Evolutionary conservation across 345 rosid species (phyloP).

Genomic region (Lepidium africanum): DNA sequence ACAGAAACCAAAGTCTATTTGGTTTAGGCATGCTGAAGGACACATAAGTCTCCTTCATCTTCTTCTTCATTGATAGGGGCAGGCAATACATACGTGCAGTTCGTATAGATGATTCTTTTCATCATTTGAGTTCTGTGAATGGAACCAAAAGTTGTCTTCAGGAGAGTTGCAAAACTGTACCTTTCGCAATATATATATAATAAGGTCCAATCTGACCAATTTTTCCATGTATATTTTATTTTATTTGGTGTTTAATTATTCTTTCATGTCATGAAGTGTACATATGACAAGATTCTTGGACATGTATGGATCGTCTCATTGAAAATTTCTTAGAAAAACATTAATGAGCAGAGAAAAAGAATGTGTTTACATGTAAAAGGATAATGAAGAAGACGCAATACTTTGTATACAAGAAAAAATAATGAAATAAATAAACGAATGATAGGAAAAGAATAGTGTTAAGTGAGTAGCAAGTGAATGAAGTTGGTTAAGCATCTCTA

Average conservation of each 20-base stretch:
- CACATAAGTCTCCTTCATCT: not conserved
- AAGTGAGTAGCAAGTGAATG: not conserved
- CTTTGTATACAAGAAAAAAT: too few species aligned
- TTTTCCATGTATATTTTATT: not conserved
- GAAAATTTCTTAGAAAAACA: too few species aligned
- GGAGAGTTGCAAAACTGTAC: slow-evolving; percentile 9
- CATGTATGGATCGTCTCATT: not conserved
- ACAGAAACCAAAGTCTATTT: not conserved
- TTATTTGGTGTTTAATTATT: not conserved
- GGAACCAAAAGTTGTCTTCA: slow-evolving; percentile 12
- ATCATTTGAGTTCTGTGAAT: slow-evolving; percentile 13
- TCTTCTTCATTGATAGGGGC: slow-evolving; percentile 4
- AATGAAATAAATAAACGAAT: slow-evolving; percentile 7
- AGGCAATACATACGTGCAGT: not conserved
- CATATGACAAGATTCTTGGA: not conserved
- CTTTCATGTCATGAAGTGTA: not conserved
- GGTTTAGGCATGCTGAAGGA: too few species aligned
- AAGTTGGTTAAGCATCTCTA: slow-evolving; percentile 41
- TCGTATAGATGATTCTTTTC: slow-evolving; percentile 22
- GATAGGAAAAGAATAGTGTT: not conserved
- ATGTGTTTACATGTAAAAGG: too few species aligned
- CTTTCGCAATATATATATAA: slow-evolving; percentile 14
- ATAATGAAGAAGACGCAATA: too few species aligned
- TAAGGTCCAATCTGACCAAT: slow-evolving; percentile 18
- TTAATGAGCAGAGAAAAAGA: too few species aligned